Percentiles rank a stretch among this genome's conserved stretches.
phyloP scores from a whole-genome alignment of 2,329 filamentous ascomycete genomes.

The Lomentospora prolificans region DNA sequence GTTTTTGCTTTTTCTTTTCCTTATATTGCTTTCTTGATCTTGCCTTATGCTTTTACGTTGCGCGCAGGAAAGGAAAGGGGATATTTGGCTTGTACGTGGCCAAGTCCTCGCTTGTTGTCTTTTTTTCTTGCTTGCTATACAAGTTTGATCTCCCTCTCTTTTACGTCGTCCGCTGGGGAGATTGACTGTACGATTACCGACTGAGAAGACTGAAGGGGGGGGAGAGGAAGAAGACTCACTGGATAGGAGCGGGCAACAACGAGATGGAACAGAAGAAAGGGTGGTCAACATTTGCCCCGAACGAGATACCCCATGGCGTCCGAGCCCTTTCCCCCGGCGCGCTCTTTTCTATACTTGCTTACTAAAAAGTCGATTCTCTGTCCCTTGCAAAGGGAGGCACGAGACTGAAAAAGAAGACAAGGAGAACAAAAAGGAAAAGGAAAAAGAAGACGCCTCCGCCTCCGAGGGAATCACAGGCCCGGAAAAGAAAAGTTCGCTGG shows the following conservation, averaged over 20 bases:
- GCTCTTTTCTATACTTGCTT: background rate
- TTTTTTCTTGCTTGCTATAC: background rate
- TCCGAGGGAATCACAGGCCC: background rate
- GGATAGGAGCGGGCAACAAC: background rate
- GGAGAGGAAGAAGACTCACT: background rate
- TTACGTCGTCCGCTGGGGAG: background rate
- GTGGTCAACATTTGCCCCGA: no score
- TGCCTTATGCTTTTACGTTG: background rate
- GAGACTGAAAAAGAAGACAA: conserved; percentile 1
- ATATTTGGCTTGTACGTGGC: conserved; percentile 4
- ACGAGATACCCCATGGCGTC: no score
- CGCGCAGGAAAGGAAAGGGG: background rate
- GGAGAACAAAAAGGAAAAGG: background rate
- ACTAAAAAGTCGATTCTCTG: background rate
- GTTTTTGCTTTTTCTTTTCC: conserved; percentile 1
- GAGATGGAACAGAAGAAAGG: background rate
- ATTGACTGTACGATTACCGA: background rate
- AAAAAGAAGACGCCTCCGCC: background rate
- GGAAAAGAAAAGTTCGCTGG: background rate
- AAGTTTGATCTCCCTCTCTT: background rate
- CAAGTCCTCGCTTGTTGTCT: background rate
- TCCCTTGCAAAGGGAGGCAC: background rate
- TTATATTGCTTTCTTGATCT: background rate
- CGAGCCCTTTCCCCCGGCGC: background rate
- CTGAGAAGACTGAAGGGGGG: background rate